These are phyloP conservation scores for maize (Zea mays) DNA, from an alignment of 176 grass and related monocot genomes.

Conservation along the genomic window DNA sequence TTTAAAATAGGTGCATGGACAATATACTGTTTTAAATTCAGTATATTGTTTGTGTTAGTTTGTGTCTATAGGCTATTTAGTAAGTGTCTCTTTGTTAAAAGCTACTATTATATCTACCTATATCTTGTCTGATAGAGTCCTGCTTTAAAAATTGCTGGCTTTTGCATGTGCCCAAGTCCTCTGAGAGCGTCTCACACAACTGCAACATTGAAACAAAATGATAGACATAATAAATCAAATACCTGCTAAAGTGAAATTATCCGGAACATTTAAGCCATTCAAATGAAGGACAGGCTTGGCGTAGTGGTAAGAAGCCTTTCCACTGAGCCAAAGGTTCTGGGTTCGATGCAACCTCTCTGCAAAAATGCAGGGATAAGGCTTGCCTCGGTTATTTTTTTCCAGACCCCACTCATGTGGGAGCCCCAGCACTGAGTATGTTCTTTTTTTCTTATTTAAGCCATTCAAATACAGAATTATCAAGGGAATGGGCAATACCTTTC, in stretches of 20 bases:
- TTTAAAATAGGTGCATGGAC: slow-evolving; percentile 1
- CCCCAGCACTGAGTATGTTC: no score
- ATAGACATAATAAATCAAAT: neutral
- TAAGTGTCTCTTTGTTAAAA: slow-evolving; percentile 37
- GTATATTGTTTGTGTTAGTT: slow-evolving; percentile 22
- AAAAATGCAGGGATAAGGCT: no score
- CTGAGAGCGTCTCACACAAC: slow-evolving; percentile 70
- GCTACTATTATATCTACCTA: slow-evolving; percentile 47
- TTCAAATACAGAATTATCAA: slow-evolving; percentile 14
- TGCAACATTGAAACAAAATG: slow-evolving; percentile 44
- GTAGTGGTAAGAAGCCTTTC: no score
- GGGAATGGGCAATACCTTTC: slow-evolving; percentile 51
- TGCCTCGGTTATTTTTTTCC: no score
- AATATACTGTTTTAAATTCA: slow-evolving; percentile 31
- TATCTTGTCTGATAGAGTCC: slow-evolving; percentile 45
- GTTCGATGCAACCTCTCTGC: no score
- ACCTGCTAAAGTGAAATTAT: neutral
- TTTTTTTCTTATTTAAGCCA: neutral
- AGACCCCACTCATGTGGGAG: no score
- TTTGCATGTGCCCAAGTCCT: slow-evolving; percentile 58
- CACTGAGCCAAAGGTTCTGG: no score
- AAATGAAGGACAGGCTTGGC: neutral
- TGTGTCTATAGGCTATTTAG: slow-evolving; percentile 34
- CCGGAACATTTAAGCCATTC: neutral
- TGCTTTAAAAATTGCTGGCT: slow-evolving; percentile 45